Percentiles rank a stretch among this genome's conserved stretches.
These are phyloP conservation scores for Zygosaccharomyces gambellarensis DNA, from an alignment of 805 yeast genomes.

Conservation along the genomic window DNA sequence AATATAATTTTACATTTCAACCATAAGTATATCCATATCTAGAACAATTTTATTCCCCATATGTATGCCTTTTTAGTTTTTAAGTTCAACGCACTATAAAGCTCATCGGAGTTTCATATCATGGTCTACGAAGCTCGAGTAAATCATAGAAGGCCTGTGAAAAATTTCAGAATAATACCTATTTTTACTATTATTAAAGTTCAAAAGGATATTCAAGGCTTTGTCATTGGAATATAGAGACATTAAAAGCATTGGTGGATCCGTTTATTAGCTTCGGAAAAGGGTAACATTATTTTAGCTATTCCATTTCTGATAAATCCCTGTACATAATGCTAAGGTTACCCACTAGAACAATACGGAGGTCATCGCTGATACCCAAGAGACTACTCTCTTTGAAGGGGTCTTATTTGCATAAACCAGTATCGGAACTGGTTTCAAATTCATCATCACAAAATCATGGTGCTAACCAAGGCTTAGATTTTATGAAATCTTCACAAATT, in stretches of 20 bases:
- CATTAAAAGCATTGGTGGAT: background rate
- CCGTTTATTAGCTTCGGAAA: background rate
- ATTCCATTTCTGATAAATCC: background rate
- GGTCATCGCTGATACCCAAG: conserved; percentile 10
- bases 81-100: background rate
- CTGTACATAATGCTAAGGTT: conserved; percentile 13
- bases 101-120: background rate
- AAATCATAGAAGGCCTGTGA: background rate
- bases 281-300: background rate
- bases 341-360: conserved; percentile 10
- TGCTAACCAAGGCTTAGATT: conserved; percentile 7
- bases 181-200: background rate
- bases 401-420: conserved; percentile 13
- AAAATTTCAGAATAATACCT: background rate
- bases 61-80: background rate
- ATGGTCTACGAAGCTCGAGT: background rate
- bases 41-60: background rate
- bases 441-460: conserved; percentile 5
- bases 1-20: background rate
- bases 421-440: conserved; percentile 5
- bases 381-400: conserved; percentile 19
- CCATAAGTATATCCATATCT: background rate
- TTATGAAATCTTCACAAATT: conserved; percentile 13
- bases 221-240: background rate
- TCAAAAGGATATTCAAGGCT: background rate